These are phyloP conservation scores for Sugiyamaella sp. DNA, from an alignment of 1,139 yeast species.

Conservation along the genomic window DNA sequence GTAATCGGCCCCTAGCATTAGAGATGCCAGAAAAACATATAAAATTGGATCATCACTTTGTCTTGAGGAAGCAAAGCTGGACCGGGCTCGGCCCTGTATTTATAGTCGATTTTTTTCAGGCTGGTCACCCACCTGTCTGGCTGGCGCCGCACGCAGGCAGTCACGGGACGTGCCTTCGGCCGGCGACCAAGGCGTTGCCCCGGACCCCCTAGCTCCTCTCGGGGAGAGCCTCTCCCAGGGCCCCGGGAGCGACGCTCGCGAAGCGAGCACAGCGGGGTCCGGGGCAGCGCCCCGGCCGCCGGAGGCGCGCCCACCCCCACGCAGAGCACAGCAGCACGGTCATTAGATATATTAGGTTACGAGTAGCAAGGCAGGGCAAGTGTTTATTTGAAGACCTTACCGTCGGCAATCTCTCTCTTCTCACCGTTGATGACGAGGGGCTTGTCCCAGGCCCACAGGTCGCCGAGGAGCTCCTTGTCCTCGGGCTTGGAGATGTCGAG, in stretches of 20 bases:
- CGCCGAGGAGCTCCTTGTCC: constrained; percentile 68
- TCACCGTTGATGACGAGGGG: constrained; percentile 69
- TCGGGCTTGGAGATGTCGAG: constrained; percentile 68
- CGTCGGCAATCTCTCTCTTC: constrained; percentile 72
- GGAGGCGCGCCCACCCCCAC: too few relatives aligned
- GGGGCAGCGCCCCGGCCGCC: constrained; percentile 5
- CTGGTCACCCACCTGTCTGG: constrained; percentile 8
- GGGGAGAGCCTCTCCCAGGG: background rate
- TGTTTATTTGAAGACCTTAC: constrained; percentile 75
- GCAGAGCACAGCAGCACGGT: background rate
- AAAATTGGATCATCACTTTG: constrained; percentile 32
- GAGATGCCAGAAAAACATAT: constrained; percentile 40
- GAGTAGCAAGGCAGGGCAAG: background rate
- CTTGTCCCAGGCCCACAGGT: constrained; percentile 87
- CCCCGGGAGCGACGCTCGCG: background rate
- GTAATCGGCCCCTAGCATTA: constrained; percentile 36
- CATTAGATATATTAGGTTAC: constrained; percentile 8
- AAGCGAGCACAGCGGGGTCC: constrained; percentile 1
- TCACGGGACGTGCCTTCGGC: background rate
- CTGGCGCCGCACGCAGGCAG: background rate
- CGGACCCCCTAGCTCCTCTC: background rate
- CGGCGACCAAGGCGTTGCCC: background rate
- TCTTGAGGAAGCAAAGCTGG: constrained; percentile 19
- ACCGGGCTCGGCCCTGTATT: background rate
- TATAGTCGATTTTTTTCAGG: constrained; percentile 12